Evolutionary conservation across 2,329 filamentous ascomycete genomes (phyloP), one percentile per base, ranked within the genome.

Genomic region (Cladorrhinum sp.): DNA sequence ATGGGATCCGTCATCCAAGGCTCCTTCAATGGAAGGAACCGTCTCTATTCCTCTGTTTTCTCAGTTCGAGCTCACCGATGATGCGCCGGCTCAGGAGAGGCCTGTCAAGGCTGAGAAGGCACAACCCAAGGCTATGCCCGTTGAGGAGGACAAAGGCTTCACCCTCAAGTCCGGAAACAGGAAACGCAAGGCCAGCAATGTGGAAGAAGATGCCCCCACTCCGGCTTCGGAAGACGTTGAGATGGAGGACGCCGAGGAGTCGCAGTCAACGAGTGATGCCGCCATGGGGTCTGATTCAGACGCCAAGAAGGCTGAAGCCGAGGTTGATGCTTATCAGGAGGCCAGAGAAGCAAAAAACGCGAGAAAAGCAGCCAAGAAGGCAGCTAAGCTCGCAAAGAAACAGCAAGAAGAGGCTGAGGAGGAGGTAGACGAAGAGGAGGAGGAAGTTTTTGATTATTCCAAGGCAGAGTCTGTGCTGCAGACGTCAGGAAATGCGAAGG

Each of bases 161-260:
- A 84, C 83, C 1, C 72, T 87, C 52, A 85, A 81, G 68, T 71
- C 75, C 16, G 83, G 41, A 18, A 45, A 84, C 0, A 72, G 74
- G 49, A 86, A 85, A 69, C 78, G 82, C 60, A 86, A 85, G 58
- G 58, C 52, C 23, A 65, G 50, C 23, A 62, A 67, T 23, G 59
- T 50, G 1, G 64, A 62, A 22, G 50, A 45, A n/a, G 55, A 65
- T 20, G 57, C 57, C 6, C 56, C 58, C 13, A 59, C 55, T 36
- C 58, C 64, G 9, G 55, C 41, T 18, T 45, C 59, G n/a, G n/a
- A n/a, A 3, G 66, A 64, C 18, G 53, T 60, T 45, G 55, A 65
- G 10, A 58, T 65, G 50, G 57, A 62, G 27, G 64, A 60, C 6
- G 64, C 55, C 1, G 61, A 55, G 10, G 55, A 62, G 38, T 3